Base-by-base conservation (phyloP, 2,329 filamentous ascomycete species). In the Pyrenophora seminiperda region DNA sequence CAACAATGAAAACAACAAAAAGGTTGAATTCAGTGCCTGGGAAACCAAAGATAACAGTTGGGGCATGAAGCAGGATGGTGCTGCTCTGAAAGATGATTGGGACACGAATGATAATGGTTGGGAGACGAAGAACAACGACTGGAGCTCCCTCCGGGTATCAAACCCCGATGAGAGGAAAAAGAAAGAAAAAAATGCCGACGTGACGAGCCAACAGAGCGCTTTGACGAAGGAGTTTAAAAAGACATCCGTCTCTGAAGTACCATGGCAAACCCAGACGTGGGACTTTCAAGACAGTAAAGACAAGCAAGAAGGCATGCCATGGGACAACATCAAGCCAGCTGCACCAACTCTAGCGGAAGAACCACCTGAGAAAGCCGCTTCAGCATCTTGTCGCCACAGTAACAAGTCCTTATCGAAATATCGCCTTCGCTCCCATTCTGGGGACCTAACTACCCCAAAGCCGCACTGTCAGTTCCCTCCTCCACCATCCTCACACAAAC, bases 381-480 rank as follows among this genome's bases (percentile, higher is more conserved):
- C 43, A 2, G 6, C 27, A 1, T 38, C 47, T 13, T 53, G 50
- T 19, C 52, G 48, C 6, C 44, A 56, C 39, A 53, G 46, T 50
- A 44, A 33, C 20, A 62, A 61, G 41, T 56, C 56, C 7, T 47
- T 54, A 39, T 50, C 46, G 7, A 43, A 53, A 18, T 51, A 57
- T 40, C 53, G 49, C 31, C 53, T 48, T 30, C 47, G 33, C 6
- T 17, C 47, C 15, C 13, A 32, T 7, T 3, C 29, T 34, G 33
- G 34, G 18, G 3, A 41, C 19, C 6, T 43, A 37, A 7, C 29
- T 6, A 20, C 22, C 0, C 33, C 54, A 5, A 72, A 73, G 15
- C 44, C 67, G 0, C 70, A 75, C 61, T 73, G 70, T 65, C 45
- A 58, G 7, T 63, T 70, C 39, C 62, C 62, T 6, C 59, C 57